Evolutionary conservation across 257 asterid genomes (phyloP).

Genomic region (Solanum etuberosum): DNA sequence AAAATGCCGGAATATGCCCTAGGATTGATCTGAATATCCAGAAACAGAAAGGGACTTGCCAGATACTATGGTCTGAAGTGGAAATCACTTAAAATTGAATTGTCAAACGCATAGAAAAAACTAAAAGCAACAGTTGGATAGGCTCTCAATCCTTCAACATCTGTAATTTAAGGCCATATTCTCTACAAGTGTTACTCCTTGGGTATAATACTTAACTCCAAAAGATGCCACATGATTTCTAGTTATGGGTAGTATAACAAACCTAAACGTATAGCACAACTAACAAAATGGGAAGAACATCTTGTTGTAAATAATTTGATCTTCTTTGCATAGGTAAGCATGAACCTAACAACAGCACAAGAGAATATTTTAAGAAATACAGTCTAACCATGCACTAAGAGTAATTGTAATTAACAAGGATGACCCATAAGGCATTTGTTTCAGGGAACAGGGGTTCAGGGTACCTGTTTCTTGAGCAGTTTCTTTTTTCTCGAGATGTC

Average conservation of each 20-base stretch:
- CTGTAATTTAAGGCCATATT: background rate
- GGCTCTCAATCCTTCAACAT: background rate
- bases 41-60: background rate
- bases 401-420: background rate
- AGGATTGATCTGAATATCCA: background rate
- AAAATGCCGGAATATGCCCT: background rate
- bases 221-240: background rate
- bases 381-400: background rate
- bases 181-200: background rate
- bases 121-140: background rate
- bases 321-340: background rate
- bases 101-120: background rate
- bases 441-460: background rate
- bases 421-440: background rate
- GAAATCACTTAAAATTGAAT: background rate
- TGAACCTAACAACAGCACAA: background rate
- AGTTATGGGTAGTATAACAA: background rate
- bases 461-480: slow-evolving; percentile 83
- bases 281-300: background rate
- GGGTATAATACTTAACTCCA: background rate
- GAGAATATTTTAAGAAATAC: background rate
- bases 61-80: background rate
- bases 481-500: slow-evolving; percentile 93
- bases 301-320: background rate
- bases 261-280: background rate